Conservation (phyloP, 2,329 filamentous ascomycete genomes). For the Penicillium verrucosum region DNA sequence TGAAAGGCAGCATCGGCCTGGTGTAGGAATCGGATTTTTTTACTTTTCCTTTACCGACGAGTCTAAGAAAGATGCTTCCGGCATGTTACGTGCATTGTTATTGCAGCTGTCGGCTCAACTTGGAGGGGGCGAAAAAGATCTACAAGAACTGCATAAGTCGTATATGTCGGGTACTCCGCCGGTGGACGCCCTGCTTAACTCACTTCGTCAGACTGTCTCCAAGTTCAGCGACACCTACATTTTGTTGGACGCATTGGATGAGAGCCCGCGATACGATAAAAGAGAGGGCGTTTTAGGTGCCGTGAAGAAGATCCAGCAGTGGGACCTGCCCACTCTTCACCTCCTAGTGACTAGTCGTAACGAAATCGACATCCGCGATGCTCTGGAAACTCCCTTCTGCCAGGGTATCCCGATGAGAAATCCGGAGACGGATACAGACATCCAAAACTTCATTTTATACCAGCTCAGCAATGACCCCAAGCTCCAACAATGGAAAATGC, state of each 20-base stretch:
- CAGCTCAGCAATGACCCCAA: slow-evolving; percentile 13
- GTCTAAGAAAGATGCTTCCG: slow-evolving; percentile 21
- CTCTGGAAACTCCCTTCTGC: not conserved
- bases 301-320: not conserved
- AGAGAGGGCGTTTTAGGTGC: slow-evolving; percentile 5
- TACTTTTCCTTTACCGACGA: slow-evolving; percentile 27
- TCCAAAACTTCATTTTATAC: slow-evolving; percentile 20
- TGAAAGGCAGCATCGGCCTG: slow-evolving; percentile 3
- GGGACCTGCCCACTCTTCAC: slow-evolving; percentile 20
- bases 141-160: slow-evolving; percentile 10
- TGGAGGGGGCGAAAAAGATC: slow-evolving; percentile 9
- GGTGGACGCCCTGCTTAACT: not conserved
- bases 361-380: slow-evolving; percentile 7
- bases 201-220: not conserved
- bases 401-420: slow-evolving; percentile 3
- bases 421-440: slow-evolving; percentile 20
- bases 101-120: slow-evolving; percentile 27
- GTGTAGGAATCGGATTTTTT: slow-evolving; percentile 20
- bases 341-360: slow-evolving; percentile 26
- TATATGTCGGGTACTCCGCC: not conserved
- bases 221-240: slow-evolving; percentile 3
- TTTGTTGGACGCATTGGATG: slow-evolving; percentile 15
- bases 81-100: slow-evolving; percentile 27
- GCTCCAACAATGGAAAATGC: slow-evolving; percentile 13
- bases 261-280: slow-evolving; percentile 6